Base-by-base conservation (phyloP, 306 rosid species). In the Cucurbita pepo region DNA sequence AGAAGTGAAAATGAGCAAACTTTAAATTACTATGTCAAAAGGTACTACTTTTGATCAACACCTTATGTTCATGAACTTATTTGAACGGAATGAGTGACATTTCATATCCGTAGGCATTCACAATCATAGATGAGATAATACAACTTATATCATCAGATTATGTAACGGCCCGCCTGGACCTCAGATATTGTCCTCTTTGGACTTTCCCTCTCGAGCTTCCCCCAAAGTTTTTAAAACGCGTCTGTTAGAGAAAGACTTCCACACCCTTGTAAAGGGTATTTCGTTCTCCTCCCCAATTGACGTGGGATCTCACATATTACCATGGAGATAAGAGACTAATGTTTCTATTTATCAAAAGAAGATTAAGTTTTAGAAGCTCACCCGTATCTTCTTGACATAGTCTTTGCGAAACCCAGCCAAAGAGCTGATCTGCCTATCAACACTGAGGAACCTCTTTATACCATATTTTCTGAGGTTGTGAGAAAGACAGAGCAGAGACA, bases 391-490 rank as follows among this genome's bases (percentile, higher is more conserved):
- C 51, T 56, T 48, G 10, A 75, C 48, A 51, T 85, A 85, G 10
- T 85, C 82, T 10, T 79, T 72, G 19, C 77, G 88, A 50, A 77
- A 85, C 77, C 67, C 81, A 34, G 72, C 22, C 79, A 50, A 72
- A 38, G 72, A 75, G 19, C 79, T 81, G 71, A 61, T 75, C 8
- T 16, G 21, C 50, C 83, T 76, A 76, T 85, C 88, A 50, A 85
- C 84, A 78, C 81, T 82, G 74, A 85, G 79, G 80, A 85, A 82
- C 76, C 65, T 85, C 71, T 76, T 61, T 3, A 79, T 10, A 5
- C 88, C 88, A 72, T 85, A 82, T 81, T 85, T 85, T 65, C 88
- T 65, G 18, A 85, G 77, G 51, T 79, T 79, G 69, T 60, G 80
- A 71, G 88, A 85, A n/a, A 80, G 76, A 40, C 82, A 85, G 11